Evolutionary conservation across 2,329 filamentous ascomycete species (phyloP).

Genomic region (Trichoderma sp.): DNA sequence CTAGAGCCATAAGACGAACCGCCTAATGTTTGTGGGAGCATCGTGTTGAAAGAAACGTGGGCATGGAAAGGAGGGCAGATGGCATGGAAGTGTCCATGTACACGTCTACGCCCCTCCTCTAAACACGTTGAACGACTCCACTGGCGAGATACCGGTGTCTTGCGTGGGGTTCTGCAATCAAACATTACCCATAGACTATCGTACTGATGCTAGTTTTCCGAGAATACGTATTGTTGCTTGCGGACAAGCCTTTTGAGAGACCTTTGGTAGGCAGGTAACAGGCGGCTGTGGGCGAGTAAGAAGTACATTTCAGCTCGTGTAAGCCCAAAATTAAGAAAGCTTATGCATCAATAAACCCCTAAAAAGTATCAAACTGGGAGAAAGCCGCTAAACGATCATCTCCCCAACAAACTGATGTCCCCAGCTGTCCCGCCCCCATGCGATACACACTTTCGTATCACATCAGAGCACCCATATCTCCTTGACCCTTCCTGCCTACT

Average conservation of each 20-base stretch:
- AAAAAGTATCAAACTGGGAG: background rate
- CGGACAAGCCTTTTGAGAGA: background rate
- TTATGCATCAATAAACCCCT: conserved; percentile 7
- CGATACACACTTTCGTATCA: background rate
- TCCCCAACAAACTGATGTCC: background rate
- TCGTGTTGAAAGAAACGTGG: background rate
- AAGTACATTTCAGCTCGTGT: background rate
- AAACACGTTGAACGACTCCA: conserved; percentile 21
- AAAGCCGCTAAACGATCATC: background rate
- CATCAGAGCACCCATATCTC: background rate
- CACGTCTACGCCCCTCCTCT: background rate
- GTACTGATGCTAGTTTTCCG: background rate
- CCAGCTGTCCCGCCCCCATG: background rate
- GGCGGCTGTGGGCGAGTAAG: background rate
- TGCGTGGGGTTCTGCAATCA: background rate
- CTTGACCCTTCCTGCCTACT: background rate
- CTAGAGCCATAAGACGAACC: background rate
- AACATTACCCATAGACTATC: background rate
- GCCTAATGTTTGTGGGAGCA: background rate
- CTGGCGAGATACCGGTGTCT: background rate
- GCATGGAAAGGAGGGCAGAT: background rate
- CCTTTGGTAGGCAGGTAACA: background rate
- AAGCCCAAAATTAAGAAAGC: background rate
- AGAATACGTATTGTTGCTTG: background rate
- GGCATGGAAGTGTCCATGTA: conserved; percentile 8